phyloP scores from a whole-genome alignment of 2,329 filamentous ascomycete genomes.

The Raffaelea ambrosiae region DNA sequence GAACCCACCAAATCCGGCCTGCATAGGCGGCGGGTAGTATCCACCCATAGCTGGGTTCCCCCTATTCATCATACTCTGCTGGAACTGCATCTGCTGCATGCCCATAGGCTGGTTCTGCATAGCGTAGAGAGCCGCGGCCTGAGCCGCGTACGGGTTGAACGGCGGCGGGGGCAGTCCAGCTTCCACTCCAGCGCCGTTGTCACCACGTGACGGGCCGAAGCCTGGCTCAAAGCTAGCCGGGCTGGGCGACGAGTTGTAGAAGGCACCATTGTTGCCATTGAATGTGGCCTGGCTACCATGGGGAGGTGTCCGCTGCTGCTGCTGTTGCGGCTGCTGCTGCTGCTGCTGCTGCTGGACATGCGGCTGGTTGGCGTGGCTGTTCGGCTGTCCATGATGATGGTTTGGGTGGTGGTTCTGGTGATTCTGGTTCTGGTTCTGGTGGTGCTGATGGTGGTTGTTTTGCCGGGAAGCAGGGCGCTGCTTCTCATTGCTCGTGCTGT shows the following conservation, averaged over 20 bases:
- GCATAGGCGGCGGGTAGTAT: constrained; percentile 47
- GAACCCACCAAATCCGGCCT: constrained; percentile 46
- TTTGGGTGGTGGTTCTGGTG: constrained; percentile 16
- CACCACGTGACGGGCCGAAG: constrained; percentile 43
- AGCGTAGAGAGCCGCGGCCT: not conserved
- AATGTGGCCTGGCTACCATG: constrained; percentile 8
- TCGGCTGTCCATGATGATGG: constrained; percentile 12
- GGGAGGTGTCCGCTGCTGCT: constrained; percentile 8
- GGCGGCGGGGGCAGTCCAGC: constrained; percentile 6
- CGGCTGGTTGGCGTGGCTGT: constrained; percentile 14
- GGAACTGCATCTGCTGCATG: constrained; percentile 38
- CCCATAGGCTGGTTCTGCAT: constrained; percentile 20
- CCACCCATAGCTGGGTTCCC: constrained; percentile 46
- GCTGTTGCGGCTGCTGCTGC: constrained; percentile 14
- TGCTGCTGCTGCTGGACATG: constrained; percentile 22
- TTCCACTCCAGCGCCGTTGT: constrained; percentile 34
- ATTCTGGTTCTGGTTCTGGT: constrained; percentile 27
- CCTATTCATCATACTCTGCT: constrained; percentile 48
- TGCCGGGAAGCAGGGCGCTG: constrained; percentile 50
- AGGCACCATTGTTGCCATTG: constrained; percentile 30
- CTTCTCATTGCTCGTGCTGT: constrained; percentile 37
- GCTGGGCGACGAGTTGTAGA: constrained; percentile 40
- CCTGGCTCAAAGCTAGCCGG: constrained; percentile 41
- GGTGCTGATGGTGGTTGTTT: constrained; percentile 34
- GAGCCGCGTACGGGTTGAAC: constrained; percentile 7